These are phyloP conservation scores for Tetrahymena malaccensis DNA, from an alignment of 73 alveolate species.

Conservation along the genomic window DNA sequence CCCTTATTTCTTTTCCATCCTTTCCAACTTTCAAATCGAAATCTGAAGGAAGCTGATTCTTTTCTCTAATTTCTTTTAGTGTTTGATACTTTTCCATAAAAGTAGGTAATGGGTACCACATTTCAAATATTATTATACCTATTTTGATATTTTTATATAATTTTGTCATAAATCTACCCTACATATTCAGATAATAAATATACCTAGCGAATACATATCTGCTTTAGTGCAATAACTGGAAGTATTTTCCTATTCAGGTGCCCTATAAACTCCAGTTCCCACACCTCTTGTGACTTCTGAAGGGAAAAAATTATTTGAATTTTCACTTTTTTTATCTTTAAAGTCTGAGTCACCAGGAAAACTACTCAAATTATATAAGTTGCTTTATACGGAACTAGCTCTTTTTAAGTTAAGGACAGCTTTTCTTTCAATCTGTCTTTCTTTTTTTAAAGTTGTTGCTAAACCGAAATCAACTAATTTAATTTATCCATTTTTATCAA, in stretches of 20 bases:
- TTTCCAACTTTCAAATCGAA: conserved; percentile 18
- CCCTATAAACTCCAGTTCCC: conserved; percentile 52
- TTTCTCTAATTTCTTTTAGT: conserved; percentile 17
- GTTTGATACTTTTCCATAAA: conserved; percentile 43
- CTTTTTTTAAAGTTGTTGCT: conserved; percentile 59
- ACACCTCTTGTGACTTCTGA: conserved; percentile 26
- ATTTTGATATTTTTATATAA: too few relatives aligned
- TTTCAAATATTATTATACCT: conserved; percentile 49
- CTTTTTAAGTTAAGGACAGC: background rate
- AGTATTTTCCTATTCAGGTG: conserved; percentile 58
- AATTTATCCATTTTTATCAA: conserved; percentile 65
- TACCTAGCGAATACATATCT: conserved; percentile 52
- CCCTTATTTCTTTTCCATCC: conserved; percentile 46
- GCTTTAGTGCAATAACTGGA: conserved; percentile 42
- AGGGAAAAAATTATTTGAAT: background rate
- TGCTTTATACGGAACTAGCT: background rate
- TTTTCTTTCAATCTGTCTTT: conserved; percentile 15
- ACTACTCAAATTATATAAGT: background rate
- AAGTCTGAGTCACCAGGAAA: background rate
- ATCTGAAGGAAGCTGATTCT: conserved; percentile 33
- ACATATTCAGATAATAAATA: background rate
- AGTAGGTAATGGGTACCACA: conserved; percentile 46
- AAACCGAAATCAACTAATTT: conserved; percentile 95
- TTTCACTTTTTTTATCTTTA: background rate
- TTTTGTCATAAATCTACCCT: too few relatives aligned